Percentiles rank a stretch among this genome's conserved stretches.
Conservation (phyloP, 2,329 filamentous ascomycete species). For the Colletotrichum sidae region DNA sequence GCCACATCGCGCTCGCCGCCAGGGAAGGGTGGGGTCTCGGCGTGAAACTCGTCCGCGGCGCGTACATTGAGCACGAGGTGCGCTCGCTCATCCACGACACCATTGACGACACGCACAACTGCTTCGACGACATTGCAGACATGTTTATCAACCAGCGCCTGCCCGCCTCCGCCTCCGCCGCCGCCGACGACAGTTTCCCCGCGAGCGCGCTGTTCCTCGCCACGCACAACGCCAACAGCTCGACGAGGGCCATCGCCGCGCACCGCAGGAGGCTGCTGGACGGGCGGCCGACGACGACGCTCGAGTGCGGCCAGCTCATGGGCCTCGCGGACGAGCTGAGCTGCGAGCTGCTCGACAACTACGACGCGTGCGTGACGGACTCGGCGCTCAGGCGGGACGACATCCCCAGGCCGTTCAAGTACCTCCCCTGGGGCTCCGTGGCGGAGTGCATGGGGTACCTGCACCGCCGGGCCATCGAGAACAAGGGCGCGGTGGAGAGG, state of each 20-base stretch:
- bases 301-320: slow-evolving; percentile 50
- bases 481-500: slow-evolving; percentile 38
- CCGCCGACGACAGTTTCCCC: too few species aligned
- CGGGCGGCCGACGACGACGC: slow-evolving; percentile 52
- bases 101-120: slow-evolving; percentile 76
- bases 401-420: slow-evolving; percentile 39
- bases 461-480: slow-evolving; percentile 40
- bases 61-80: slow-evolving; percentile 78
- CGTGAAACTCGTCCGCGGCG: slow-evolving; percentile 81
- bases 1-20: slow-evolving; percentile 70
- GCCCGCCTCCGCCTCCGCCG: neutral
- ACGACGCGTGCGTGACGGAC: slow-evolving; percentile 24
- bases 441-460: slow-evolving; percentile 40
- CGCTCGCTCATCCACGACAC: slow-evolving; percentile 78
- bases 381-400: slow-evolving; percentile 28
- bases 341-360: slow-evolving; percentile 63
- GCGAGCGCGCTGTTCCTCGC: slow-evolving; percentile 76
- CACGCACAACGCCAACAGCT: slow-evolving; percentile 74
- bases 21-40: slow-evolving; percentile 74
- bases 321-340: slow-evolving; percentile 95
- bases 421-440: slow-evolving; percentile 40
- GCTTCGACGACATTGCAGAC: slow-evolving; percentile 78
- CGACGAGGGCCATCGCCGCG: slow-evolving; percentile 70
- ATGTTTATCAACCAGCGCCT: slow-evolving; percentile 74
- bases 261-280: slow-evolving; percentile 65